phyloP scores from a whole-genome alignment of 306 rosid genomes.

The Amphicarpaea edgeworthii region DNA sequence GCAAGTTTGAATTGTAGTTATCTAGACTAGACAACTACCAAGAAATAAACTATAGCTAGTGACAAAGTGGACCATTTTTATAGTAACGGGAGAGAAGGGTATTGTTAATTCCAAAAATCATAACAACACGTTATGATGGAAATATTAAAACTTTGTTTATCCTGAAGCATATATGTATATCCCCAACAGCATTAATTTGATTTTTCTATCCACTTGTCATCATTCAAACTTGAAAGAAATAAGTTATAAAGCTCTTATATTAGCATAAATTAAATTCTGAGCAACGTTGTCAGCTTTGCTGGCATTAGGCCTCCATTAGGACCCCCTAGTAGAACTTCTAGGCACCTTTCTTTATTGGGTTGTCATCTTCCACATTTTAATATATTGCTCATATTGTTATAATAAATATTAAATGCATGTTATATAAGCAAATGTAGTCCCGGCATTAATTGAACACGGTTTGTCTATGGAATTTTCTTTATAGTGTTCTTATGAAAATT shows the following conservation, averaged over 20 bases:
- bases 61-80: neutral
- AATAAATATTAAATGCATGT: too few relatives aligned
- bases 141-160: neutral
- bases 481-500: slow-evolving; percentile 36
- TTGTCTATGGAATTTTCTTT: neutral
- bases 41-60: neutral
- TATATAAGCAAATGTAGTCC: neutral
- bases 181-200: slow-evolving; percentile 5
- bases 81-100: neutral
- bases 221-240: neutral
- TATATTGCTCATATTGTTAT: too few relatives aligned
- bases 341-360: neutral
- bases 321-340: neutral
- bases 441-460: neutral
- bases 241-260: neutral
- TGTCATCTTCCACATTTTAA: neutral
- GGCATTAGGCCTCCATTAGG: slow-evolving; percentile 11
- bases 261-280: neutral
- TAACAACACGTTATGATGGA: neutral
- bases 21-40: neutral
- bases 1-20: neutral
- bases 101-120: neutral
- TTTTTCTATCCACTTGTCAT: neutral
- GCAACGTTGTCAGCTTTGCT: slow-evolving; percentile 14
- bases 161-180: neutral